Conservation (phyloP, 345 rosid genomes). For the Anastatica hierochuntica region DNA sequence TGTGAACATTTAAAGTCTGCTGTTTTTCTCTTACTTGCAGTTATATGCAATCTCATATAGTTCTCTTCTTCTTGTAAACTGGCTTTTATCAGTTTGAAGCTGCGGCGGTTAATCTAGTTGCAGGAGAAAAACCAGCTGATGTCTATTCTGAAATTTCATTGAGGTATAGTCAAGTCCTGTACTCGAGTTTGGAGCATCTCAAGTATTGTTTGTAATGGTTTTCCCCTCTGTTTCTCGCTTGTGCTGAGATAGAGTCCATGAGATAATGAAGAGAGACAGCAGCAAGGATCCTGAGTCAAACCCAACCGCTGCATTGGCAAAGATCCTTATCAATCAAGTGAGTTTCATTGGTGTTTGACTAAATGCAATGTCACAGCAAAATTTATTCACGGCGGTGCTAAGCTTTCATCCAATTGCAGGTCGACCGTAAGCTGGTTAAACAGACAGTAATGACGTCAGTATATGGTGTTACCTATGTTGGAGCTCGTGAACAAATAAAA, state of each 20-base stretch:
- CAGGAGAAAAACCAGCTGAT: constrained; percentile 82
- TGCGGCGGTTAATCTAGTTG: constrained; percentile 87
- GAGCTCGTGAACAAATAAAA: constrained; percentile 97
- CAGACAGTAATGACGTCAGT: constrained; percentile 99
- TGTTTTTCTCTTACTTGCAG: background rate
- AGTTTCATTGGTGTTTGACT: constrained; percentile 7
- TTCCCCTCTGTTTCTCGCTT: background rate
- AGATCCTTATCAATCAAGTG: constrained; percentile 75
- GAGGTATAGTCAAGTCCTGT: no score
- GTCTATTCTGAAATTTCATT: constrained; percentile 87
- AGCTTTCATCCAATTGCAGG: constrained; percentile 46
- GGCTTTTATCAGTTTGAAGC: constrained; percentile 64
- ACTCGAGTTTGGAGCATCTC: no score
- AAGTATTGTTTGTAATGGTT: no score
- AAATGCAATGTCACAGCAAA: background rate
- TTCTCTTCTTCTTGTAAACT: constrained; percentile 12
- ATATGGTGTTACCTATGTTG: constrained; percentile 94
- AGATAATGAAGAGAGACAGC: constrained; percentile 75
- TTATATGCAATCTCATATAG: no score
- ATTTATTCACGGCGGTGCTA: background rate
- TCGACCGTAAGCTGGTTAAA: constrained; percentile 85
- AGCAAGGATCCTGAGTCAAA: constrained; percentile 57
- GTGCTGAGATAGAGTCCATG: constrained; percentile 58
- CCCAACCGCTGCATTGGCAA: constrained; percentile 71
- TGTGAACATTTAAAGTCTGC: background rate